A percentile compares a stretch with the other conserved stretches of the same genome.
Conservation (phyloP, 495 filamentous ascomycete species). For the Neurospora pannonica region DNA sequence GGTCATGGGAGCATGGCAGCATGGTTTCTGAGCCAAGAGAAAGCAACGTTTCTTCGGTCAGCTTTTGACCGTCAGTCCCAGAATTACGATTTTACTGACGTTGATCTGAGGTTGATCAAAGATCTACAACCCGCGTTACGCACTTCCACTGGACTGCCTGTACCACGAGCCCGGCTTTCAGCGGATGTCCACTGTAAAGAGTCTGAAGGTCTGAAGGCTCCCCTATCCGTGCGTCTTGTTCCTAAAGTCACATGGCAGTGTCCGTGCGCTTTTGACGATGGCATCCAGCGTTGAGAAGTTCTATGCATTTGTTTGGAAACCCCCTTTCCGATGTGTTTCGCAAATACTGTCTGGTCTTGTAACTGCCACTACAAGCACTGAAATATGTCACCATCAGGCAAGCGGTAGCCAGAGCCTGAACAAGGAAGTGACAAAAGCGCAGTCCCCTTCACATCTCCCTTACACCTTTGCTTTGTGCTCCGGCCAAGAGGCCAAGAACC, state of each 20-base stretch:
- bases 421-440: neutral
- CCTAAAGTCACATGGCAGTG: neutral
- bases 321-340: neutral
- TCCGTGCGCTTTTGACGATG: neutral
- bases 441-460: neutral
- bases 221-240: neutral
- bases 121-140: neutral
- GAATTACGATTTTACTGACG: neutral
- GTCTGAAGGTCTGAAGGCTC: neutral
- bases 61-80: neutral
- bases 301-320: neutral
- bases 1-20: neutral
- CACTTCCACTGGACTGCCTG: neutral
- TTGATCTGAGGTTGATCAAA: neutral
- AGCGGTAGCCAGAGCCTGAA: neutral
- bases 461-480: neutral
- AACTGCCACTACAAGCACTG: neutral
- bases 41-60: neutral
- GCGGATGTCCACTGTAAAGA: neutral
- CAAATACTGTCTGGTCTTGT: neutral
- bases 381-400: neutral
- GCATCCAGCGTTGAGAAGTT: neutral
- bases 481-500: neutral
- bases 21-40: neutral
- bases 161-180: neutral